Percentiles rank a stretch among this genome's conserved stretches.
These are phyloP conservation scores for Auriscalpium vulgare DNA, from an alignment of 768 basidiomycete genomes.

Conservation along the genomic window DNA sequence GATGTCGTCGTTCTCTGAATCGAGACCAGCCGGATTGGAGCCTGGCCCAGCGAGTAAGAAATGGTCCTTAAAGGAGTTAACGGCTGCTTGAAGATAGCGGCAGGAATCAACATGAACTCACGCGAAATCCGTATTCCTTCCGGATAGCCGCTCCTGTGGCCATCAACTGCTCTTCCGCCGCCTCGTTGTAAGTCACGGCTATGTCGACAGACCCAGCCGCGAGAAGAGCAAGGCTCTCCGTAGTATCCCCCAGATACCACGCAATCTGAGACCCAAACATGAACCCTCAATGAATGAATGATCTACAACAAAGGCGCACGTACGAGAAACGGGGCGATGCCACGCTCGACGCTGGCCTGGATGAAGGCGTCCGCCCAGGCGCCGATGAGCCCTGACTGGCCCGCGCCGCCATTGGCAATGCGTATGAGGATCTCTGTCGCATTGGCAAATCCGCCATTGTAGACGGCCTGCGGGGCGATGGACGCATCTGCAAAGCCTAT, in stretches of 20 bases:
- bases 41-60: constrained; percentile 34
- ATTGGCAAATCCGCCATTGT: constrained; percentile 32
- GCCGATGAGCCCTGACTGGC: constrained; percentile 41
- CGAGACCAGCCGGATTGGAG: constrained; percentile 37
- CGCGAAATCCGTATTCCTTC: constrained; percentile 38
- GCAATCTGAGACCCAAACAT: constrained; percentile 30
- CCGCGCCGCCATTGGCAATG: constrained; percentile 42
- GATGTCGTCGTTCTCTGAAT: constrained; percentile 23
- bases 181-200: constrained; percentile 45
- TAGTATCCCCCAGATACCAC: constrained; percentile 53
- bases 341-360: constrained; percentile 24
- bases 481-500: neutral
- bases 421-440: constrained; percentile 32
- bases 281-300: neutral
- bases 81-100: neutral
- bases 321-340: constrained; percentile 28
- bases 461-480: constrained; percentile 20
- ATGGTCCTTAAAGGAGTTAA: neutral
- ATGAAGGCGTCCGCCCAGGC: constrained; percentile 43
- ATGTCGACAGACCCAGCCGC: constrained; percentile 37
- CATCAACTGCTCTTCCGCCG: constrained; percentile 36
- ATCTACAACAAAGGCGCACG: neutral
- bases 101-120: constrained; percentile 26
- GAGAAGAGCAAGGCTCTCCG: constrained; percentile 37
- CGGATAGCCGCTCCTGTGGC: constrained; percentile 24